Evolutionary conservation across 148 eudicot species (phyloP), one percentile per base, ranked within the genome.

Genomic region (Dianthus caryophyllus): DNA sequence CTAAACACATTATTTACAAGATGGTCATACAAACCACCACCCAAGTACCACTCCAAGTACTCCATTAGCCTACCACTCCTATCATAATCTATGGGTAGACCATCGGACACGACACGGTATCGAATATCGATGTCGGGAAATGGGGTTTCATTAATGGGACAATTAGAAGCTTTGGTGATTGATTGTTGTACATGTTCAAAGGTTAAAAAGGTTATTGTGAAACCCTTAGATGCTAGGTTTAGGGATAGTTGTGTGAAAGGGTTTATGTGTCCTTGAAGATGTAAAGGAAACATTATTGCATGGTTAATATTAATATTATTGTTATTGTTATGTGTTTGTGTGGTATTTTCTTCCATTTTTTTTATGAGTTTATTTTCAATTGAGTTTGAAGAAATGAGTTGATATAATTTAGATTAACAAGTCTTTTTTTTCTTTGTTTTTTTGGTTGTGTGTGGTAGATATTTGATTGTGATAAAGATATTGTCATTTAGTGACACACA

Each of bases 161-260:
- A 64, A 22, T 0, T 10, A 16, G 25, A 5, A 55, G 84, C 74
- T 44, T 25, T 56, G 69, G 80, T 51, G 16, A 78, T 75, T 1
- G 74, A 65, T 66, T 85, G 82, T 76, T 90, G 95, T 27, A 81
- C 62, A 66, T 56, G 71, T 1, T 85, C 82, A 52, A 86, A 84
- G 83, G 79, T 83, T 71, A 90, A 57, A 80, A 88, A 88, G 18
- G 97, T 86, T 66, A 88, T 75, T 47, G 88, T 85, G 78, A 87
- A 79, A 64, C 86, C 87, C 44, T 39, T 75, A 11, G 82, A 78
- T 41, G 97, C 95, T 4, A 90, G 89, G 67, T 79, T 88, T 44
- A 77, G 76, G 21, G 93, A 84, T 13, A 88, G 79, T 51, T 83
- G 72, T 31, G 81, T 78, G 21, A 76, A 67, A 16, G 91, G 96